Evolutionary conservation across 192 early-diverging fungal genomes (phyloP).

Genomic region (Endogone sp.): DNA sequence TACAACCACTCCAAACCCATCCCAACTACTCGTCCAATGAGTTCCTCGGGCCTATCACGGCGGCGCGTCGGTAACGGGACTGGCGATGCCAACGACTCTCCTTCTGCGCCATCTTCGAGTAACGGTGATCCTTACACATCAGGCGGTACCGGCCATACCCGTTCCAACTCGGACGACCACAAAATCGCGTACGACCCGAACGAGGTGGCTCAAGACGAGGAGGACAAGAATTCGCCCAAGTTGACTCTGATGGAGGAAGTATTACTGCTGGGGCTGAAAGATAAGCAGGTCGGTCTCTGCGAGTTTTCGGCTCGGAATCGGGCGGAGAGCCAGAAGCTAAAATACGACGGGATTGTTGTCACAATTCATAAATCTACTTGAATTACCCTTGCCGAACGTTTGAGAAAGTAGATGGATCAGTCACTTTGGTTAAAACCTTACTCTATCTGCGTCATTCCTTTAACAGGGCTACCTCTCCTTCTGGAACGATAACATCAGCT

Average conservation of each 20-base stretch:
- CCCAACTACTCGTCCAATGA: not conserved
- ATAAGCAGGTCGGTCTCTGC: constrained; percentile 63
- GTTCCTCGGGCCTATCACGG: not conserved
- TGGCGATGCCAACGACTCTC: not conserved
- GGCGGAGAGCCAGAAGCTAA: too few relatives aligned
- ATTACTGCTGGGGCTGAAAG: constrained; percentile 90
- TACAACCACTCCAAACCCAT: not conserved
- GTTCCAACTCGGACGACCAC: not conserved
- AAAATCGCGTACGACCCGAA: constrained; percentile 51
- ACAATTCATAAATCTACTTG: too few relatives aligned
- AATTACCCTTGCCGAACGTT: too few relatives aligned
- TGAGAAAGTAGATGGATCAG: too few relatives aligned
- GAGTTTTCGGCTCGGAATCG: too few relatives aligned
- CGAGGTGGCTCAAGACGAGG: constrained; percentile 45
- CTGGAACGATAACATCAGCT: constrained; percentile 99
- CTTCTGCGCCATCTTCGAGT: not conserved
- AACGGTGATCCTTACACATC: not conserved
- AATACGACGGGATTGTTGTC: not conserved
- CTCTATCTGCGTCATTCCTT: not conserved
- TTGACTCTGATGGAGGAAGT: constrained; percentile 98
- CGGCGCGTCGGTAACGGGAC: not conserved
- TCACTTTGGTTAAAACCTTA: too few relatives aligned
- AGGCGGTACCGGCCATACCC: not conserved
- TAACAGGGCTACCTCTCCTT: constrained; percentile 93
- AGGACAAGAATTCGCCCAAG: constrained; percentile 54